Conservation (phyloP, 1,284 basidiomycete species). For the Marasmius fiardii region DNA sequence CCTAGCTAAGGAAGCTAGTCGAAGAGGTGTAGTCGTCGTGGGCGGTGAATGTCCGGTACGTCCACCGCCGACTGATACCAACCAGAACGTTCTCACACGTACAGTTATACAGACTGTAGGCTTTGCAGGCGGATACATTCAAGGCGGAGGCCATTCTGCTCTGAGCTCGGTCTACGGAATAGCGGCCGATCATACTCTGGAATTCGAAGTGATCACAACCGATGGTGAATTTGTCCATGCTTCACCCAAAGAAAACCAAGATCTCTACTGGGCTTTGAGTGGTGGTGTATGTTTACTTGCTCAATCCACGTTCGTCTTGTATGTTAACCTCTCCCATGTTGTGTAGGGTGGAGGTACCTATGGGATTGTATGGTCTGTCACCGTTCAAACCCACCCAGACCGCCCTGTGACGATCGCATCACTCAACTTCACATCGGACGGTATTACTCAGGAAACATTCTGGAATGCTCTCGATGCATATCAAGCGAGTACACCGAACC, state of each 20-base stretch:
- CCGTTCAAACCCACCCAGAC: conserved; percentile 11
- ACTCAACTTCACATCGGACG: conserved; percentile 11
- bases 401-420: conserved; percentile 11
- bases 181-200: background rate
- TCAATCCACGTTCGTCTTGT: background rate
- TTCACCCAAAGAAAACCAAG: background rate
- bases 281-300: conserved; percentile 10
- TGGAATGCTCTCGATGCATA: conserved; percentile 16
- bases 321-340: background rate
- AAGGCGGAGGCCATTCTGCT: conserved; percentile 8
- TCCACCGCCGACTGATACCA: background rate
- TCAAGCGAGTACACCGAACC: conserved; percentile 8
- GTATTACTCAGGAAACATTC: conserved; percentile 9
- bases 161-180: conserved; percentile 1
- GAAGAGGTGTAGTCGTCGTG: conserved; percentile 16
- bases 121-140: conserved; percentile 10
- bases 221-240: background rate
- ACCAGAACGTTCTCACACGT: background rate
- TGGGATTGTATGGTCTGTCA: background rate
- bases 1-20: conserved; percentile 14
- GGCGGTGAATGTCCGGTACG: conserved; percentile 23
- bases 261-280: conserved; percentile 1
- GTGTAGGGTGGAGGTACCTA: conserved; percentile 8
- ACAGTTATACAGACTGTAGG: conserved; percentile 14
- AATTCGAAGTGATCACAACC: conserved; percentile 1